Evolutionary conservation across 805 yeast species (phyloP), one percentile per base, ranked within the genome.

Genomic region (Metschnikowia lochheadii): DNA sequence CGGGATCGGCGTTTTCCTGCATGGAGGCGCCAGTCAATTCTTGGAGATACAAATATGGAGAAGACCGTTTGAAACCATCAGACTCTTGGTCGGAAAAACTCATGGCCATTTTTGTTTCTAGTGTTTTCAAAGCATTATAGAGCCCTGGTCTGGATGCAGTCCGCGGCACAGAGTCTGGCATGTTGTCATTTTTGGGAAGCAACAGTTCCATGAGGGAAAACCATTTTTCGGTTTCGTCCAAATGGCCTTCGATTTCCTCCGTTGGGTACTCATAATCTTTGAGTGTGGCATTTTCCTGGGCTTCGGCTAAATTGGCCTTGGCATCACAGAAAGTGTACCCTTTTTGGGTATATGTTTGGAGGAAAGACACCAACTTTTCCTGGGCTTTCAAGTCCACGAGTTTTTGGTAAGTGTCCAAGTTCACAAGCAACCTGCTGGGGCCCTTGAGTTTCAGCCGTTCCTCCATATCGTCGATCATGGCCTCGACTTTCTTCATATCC

Each of bases 281-380:
- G 40, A 48, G 49, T 21, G 63, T 57, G 2, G 63, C 62, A 7
- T 62, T 52, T 26, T 61, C 67, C 2, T 49, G 47, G 1, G 69
- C 47, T 10, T 61, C 61, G 37, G 44, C 52, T 35, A 62, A 58
- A 17, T 64, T 56, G 43, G 61, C 67, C 17, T 60, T 58, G 10
- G 60, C 56, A 3, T 68, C 72, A 18, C 55, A 55, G 42, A 61
- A 60, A 0, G 62, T 33, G 33, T 55, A 58, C 26, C 44, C 47
- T 2, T 49, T 43, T 6, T 44, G 17, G 4, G 44, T n/a, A 17
- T 48, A 55, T 35, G 59, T 56, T n/a, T 52, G 55, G 41, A 67
- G 61, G 29, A 69, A 63, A 38, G 59, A 58, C 6, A 70, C 56
- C 18, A 68, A 60, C 40, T 64, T 63, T 18, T 66, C 64, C 47